phyloP scores from a whole-genome alignment of 2,329 filamentous ascomycete genomes.

The Furcasterigmium sp. region DNA sequence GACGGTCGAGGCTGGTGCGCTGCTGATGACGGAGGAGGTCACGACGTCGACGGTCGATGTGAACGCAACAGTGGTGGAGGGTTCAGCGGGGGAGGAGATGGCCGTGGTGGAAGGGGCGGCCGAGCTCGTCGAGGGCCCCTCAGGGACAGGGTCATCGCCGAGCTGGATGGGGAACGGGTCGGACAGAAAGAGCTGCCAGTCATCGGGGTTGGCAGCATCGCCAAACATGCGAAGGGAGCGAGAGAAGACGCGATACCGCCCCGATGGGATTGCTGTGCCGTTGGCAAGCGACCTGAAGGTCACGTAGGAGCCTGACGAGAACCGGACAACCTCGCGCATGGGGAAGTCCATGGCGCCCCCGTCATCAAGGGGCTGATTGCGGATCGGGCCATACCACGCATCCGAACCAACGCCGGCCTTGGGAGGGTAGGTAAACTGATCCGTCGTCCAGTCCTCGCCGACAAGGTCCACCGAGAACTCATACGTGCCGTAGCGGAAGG shows the following conservation, averaged over 20 bases:
- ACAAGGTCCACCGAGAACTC: conserved; percentile 15
- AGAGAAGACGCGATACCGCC: conserved; percentile 7
- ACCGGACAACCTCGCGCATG: conserved; percentile 7
- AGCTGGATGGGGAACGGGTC: conserved; percentile 12
- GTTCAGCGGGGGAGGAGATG: neutral
- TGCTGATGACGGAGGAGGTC: neutral
- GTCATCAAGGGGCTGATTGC: conserved; percentile 1
- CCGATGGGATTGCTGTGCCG: conserved; percentile 9
- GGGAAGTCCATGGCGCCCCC: conserved; percentile 6
- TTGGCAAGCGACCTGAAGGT: conserved; percentile 10
- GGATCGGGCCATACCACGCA: conserved; percentile 10
- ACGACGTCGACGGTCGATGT: neutral
- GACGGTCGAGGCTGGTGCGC: neutral
- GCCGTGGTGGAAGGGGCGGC: neutral
- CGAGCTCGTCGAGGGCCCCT: neutral
- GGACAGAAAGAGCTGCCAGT: conserved; percentile 11
- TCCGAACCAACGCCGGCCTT: conserved; percentile 5
- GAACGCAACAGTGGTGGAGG: neutral
- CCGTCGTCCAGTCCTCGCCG: conserved; percentile 9
- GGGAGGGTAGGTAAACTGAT: conserved; percentile 11
- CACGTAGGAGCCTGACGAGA: conserved; percentile 6
- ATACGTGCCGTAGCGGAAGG: conserved; percentile 14
- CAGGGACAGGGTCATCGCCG: conserved; percentile 9
- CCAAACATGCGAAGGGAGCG: conserved; percentile 10
- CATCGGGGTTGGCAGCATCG: conserved; percentile 4